Evolutionary conservation across 768 basidiomycete genomes (phyloP), one percentile per base, ranked within the genome.

Genomic region (Russula abietina): DNA sequence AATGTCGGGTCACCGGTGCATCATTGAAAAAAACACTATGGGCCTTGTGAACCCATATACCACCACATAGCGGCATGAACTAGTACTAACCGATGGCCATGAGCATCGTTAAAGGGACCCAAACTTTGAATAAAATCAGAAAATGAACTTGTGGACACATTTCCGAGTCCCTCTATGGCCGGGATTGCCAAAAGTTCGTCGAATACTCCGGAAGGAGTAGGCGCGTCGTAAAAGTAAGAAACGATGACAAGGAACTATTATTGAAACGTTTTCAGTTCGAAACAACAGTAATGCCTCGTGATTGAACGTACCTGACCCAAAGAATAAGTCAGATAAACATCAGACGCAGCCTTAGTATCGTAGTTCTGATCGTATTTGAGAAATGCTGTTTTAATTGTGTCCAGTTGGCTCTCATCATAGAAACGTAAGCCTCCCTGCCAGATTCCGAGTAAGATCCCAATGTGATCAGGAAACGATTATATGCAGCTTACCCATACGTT

Each of bases 191-290:
- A 54, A 33, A 69, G 57, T 26, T 65, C 67, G 3, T 68, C 67
- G 45, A 69, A 68, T 4, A 65, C 36, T 17, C 67, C 65, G 0
- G 22, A 57, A 22, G 65, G n/a, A n/a, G n/a, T n/a, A n/a, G n/a
- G n/a, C n/a, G n/a, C n/a, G n/a, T n/a, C n/a, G n/a, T n/a, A n/a
- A 60, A 6, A 51, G 43, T 69, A 69, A 54, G 64, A 69, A 8
- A 62, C 10, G 6, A 58, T 5, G 33, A 41, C 12, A 19, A 19
- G 8, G 30, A 51, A 14, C 45, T 55, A 28, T 16, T 3, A n/a
- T n/a, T n/a, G n/a, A n/a, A 33, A 33, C 12, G 36, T 5, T 2
- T 5, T 66, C 28, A 12, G 57, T 22, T 46, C 6, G 54, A 46
- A 30, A 54, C n/a, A n/a, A n/a, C n/a, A n/a, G n/a, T n/a, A 50